Conservation (phyloP, 768 basidiomycete species). For the Leccinum disarticulatum region DNA sequence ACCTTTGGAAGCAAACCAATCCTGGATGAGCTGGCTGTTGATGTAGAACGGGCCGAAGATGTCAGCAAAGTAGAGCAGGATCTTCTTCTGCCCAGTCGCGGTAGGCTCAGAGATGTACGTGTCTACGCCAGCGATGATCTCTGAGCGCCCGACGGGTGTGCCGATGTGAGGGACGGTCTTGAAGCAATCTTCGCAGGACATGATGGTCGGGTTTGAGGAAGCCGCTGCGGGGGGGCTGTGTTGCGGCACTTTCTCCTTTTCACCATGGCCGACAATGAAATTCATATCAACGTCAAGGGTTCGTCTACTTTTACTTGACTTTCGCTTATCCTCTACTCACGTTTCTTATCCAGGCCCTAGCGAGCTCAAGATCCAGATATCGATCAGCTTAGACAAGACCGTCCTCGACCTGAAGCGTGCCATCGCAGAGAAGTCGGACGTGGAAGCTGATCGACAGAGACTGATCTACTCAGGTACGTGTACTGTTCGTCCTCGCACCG, state of each 20-base stretch:
- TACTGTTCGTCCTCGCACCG: constrained; percentile 6
- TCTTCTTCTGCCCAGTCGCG: constrained; percentile 33
- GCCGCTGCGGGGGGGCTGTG: constrained; percentile 9
- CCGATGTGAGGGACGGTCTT: constrained; percentile 53
- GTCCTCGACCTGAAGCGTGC: constrained; percentile 89
- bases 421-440: constrained; percentile 83
- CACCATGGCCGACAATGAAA: constrained; percentile 59
- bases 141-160: constrained; percentile 40
- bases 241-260: constrained; percentile 9
- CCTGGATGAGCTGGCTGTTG: constrained; percentile 60
- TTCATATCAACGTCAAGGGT: constrained; percentile 75
- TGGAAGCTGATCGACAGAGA: constrained; percentile 83
- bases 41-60: constrained; percentile 58
- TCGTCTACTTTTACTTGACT: neutral
- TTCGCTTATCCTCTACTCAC: too few relatives aligned
- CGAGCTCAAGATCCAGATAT: constrained; percentile 90
- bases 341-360: constrained; percentile 59
- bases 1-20: constrained; percentile 65
- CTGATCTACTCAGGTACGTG: constrained; percentile 86
- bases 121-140: constrained; percentile 36
- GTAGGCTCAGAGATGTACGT: constrained; percentile 58
- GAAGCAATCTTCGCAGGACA: constrained; percentile 54
- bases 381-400: constrained; percentile 78
- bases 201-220: constrained; percentile 1
- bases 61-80: constrained; percentile 60